phyloP scores from a whole-genome alignment of 179 eudicot genomes.

The Carnegiea gigantea region DNA sequence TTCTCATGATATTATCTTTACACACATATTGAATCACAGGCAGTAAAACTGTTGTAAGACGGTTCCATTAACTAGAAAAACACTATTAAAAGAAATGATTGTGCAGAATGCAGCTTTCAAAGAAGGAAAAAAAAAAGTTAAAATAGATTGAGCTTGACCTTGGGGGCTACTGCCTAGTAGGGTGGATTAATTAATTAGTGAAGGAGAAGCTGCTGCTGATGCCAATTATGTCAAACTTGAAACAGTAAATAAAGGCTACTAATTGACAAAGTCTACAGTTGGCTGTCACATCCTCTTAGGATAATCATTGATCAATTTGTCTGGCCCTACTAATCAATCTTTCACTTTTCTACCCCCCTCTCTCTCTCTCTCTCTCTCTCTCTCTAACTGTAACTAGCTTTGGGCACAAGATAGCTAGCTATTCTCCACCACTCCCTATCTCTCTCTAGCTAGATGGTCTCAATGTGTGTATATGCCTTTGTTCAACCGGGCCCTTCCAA shows the following conservation, averaged over 20 bases:
- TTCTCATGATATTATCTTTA: too few relatives aligned
- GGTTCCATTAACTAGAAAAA: too few relatives aligned
- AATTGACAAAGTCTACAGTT: not conserved
- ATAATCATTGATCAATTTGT: constrained; percentile 4
- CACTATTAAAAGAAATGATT: not conserved
- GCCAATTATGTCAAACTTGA: not conserved
- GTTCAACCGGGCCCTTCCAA: not conserved
- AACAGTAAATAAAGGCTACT: not conserved
- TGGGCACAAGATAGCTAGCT: not conserved
- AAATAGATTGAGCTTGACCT: not conserved
- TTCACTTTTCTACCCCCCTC: too few relatives aligned
- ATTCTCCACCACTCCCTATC: too few relatives aligned
- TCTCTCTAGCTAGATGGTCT: too few relatives aligned
- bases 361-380: too few relatives aligned
- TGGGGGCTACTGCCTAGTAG: not conserved
- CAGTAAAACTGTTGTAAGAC: not conserved
- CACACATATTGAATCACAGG: too few relatives aligned
- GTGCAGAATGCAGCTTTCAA: not conserved
- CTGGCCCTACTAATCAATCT: not conserved
- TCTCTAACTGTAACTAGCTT: not conserved
- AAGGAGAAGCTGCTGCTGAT: not conserved
- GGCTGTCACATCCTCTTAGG: not conserved
- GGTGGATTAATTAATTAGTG: not conserved
- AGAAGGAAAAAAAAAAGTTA: not conserved
- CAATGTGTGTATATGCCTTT: not conserved